Conservation (phyloP, 352 stramenopile species). For the Saprolegnia diclina region DNA sequence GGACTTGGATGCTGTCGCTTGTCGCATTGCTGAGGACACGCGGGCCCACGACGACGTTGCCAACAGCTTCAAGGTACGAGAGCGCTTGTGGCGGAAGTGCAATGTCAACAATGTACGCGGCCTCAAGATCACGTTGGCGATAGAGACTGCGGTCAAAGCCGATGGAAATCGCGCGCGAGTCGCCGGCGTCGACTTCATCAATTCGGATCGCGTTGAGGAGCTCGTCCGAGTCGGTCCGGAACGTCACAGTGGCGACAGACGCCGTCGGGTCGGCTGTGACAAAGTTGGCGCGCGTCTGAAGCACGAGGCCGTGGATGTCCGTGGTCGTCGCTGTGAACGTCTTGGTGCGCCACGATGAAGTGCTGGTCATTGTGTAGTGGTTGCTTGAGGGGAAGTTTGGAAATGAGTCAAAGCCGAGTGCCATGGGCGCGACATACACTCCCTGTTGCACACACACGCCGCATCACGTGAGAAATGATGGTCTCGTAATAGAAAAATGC, state of each 20-base stretch:
- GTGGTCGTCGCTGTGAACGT: background rate
- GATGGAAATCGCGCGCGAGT: background rate
- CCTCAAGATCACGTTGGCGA: background rate
- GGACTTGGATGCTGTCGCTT: background rate
- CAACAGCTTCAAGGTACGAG: background rate
- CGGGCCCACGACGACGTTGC: background rate
- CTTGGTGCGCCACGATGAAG: background rate
- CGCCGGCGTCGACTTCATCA: background rate
- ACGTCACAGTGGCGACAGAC: background rate
- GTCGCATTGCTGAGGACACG: background rate
- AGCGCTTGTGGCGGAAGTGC: background rate
- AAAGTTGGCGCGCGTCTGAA: background rate
- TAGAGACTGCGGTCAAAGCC: background rate
- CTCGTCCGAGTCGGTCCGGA: background rate
- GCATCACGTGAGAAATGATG: too few species aligned
- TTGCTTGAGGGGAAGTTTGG: too few species aligned
- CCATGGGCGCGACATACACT: too few species aligned
- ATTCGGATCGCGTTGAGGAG: background rate
- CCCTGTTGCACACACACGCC: too few species aligned
- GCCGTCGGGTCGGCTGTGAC: background rate
- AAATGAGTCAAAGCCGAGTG: too few species aligned
- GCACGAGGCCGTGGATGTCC: background rate
- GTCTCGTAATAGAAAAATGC: too few species aligned
- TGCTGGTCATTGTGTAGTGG: too few species aligned
- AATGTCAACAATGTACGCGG: slow-evolving; percentile 8